Evolutionary conservation across 225 moss, liverwort and hornwort genomes (phyloP).

Genomic region (Lunularia cruciata): DNA sequence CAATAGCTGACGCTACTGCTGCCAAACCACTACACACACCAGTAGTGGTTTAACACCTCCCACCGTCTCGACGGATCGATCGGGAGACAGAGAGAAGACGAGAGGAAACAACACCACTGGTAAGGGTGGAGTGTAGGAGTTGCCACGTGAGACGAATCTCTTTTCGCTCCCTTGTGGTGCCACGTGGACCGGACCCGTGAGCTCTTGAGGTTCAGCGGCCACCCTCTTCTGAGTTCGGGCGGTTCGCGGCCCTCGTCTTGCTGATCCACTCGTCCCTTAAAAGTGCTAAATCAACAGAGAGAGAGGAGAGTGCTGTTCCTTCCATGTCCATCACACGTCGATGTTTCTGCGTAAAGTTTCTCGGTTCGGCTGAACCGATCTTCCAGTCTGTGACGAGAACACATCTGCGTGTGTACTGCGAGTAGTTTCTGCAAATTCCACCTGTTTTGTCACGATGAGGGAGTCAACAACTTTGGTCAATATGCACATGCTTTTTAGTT

Average conservation of each 20-base stretch:
- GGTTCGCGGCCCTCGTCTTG: not conserved
- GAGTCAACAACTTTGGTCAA: too few species aligned
- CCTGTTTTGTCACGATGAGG: too few species aligned
- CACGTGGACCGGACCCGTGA: not conserved
- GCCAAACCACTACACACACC: not conserved
- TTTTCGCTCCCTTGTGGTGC: not conserved
- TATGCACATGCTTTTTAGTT: too few species aligned
- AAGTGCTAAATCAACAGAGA: too few species aligned
- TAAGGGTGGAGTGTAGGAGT: not conserved
- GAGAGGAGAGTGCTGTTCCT: too few species aligned
- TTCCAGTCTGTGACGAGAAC: too few species aligned
- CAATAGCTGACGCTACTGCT: too few species aligned
- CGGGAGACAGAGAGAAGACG: constrained; percentile 7
- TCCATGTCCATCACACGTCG: too few species aligned
- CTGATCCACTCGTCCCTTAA: constrained; percentile 12
- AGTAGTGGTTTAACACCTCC: not conserved
- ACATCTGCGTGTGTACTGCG: too few species aligned
- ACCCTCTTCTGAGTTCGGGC: not conserved
- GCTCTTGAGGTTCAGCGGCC: not conserved
- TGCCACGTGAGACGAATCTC: constrained; percentile 18
- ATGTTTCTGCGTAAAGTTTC: too few species aligned
- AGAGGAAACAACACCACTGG: constrained; percentile 1
- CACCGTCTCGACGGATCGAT: constrained; percentile 8
- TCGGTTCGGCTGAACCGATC: too few species aligned
- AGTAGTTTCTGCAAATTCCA: too few species aligned